phyloP scores from a whole-genome alignment of 805 yeast species.

The Saturnispora kantuleensis region DNA sequence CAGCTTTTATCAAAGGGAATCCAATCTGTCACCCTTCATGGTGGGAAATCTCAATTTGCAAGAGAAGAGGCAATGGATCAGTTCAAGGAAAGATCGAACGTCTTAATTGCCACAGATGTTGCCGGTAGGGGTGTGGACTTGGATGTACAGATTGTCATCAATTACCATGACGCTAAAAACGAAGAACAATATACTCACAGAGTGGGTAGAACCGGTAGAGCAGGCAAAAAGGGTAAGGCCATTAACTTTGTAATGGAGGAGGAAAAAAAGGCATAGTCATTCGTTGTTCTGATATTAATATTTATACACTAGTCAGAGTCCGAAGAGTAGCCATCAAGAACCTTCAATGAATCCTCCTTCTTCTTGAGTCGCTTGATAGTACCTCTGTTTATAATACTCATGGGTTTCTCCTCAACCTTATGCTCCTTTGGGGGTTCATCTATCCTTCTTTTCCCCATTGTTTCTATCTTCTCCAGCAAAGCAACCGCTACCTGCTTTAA shows the following conservation, averaged over 20 bases:
- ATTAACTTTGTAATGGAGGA: slow-evolving; percentile 39
- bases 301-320: neutral
- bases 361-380: neutral
- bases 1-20: slow-evolving; percentile 38
- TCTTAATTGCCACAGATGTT: slow-evolving; percentile 85
- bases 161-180: slow-evolving; percentile 70
- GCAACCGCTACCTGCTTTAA: slow-evolving; percentile 45
- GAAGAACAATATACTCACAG: slow-evolving; percentile 86
- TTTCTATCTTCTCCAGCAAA: slow-evolving; percentile 28
- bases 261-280: slow-evolving; percentile 7
- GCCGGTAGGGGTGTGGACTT: slow-evolving; percentile 96
- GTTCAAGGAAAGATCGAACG: slow-evolving; percentile 42
- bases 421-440: neutral
- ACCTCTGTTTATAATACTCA: neutral
- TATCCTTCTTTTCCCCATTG: slow-evolving; percentile 10
- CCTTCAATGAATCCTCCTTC: neutral
- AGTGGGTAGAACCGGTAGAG: slow-evolving; percentile 95
- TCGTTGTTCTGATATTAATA: neutral
- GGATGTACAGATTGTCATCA: slow-evolving; percentile 76
- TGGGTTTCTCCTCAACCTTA: neutral
- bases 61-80: slow-evolving; percentile 68
- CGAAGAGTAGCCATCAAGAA: neutral
- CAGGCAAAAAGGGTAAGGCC: slow-evolving; percentile 73
- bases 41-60: slow-evolving; percentile 75
- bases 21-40: slow-evolving; percentile 63